Base-by-base conservation (phyloP, 371 early-diverging fungal species). In the Chytridiales sp. region DNA sequence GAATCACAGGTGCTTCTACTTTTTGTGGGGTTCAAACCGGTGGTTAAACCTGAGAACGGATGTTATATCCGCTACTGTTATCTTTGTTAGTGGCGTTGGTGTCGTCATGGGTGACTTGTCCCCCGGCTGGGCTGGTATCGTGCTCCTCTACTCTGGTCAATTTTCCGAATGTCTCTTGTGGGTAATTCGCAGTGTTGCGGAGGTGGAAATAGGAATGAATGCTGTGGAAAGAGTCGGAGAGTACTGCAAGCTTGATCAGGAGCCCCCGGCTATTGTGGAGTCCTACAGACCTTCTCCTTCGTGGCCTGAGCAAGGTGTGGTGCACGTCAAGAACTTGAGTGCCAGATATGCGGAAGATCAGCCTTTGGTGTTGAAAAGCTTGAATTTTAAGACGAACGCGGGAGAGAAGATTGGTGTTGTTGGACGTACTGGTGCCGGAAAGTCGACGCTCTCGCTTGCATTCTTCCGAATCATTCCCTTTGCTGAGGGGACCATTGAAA, bases 11-110 rank as follows among this genome's bases (percentile, higher is more conserved):
- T 88, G 93, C 1, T 93, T 86, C 71, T 86, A 90, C 61, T 83
- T 86, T 67, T 76, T 30, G 68, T 92, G 93, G 93, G 86, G 85
- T 1, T 81, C 85, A 40, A 95, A 94, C 78, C 87, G 93, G 40
- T 95, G 95, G 97, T 76, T 95, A 19, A 82, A 82, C 47, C 63
- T 89, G 41, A 89, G 95, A 40, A 84, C 87, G 6, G 92, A 91
- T 36, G 35, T 86, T 0, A 70, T 87, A 6, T 84, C 87, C 29
- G 84, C 91, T 3, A 59, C 84, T 31, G 85, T 94, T 24, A 73
- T 89, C 11, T 87, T 91, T 69, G 71, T 76, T 56, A 81, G 91
- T 24, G 87, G 87, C 21, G 22, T 84, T 77, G 42, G 74, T 82
- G 47, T 60, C 84, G 56, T 91, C 24, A 49, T 78, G 24, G 87